Evolutionary conservation across 1,284 basidiomycete genomes (phyloP).

Genomic region (Taiwanofungus camphoratus): DNA sequence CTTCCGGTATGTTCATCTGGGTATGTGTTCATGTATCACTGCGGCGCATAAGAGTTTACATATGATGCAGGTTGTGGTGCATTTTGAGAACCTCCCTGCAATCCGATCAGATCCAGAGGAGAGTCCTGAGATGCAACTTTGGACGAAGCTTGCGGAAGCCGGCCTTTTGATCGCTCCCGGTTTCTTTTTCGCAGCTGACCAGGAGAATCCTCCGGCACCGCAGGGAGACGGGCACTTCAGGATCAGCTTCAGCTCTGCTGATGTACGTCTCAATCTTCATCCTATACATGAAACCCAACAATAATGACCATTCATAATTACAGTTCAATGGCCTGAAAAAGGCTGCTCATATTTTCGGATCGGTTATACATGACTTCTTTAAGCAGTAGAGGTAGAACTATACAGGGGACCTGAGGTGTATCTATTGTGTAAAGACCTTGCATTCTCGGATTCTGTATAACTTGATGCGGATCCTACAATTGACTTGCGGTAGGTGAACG

Average conservation of each 20-base stretch:
- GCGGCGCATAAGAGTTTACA: background rate
- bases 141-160: conserved; percentile 50
- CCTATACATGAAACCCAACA: too few relatives aligned
- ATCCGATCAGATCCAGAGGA: conserved; percentile 36
- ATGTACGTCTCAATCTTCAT: conserved; percentile 35
- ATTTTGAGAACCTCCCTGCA: conserved; percentile 57
- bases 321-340: conserved; percentile 26
- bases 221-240: conserved; percentile 51
- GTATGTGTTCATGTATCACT: conserved; percentile 28
- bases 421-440: too few relatives aligned
- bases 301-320: too few relatives aligned
- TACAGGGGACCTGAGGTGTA: too few relatives aligned
- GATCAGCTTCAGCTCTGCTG: conserved; percentile 53
- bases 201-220: conserved; percentile 24
- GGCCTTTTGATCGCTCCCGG: conserved; percentile 59
- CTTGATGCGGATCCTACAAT: too few relatives aligned
- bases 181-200: conserved; percentile 46
- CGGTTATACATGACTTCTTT: conserved; percentile 28
- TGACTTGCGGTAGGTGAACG: too few relatives aligned
- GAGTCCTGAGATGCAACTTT: conserved; percentile 50
- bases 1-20: conserved; percentile 68
- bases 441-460: too few relatives aligned
- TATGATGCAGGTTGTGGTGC: conserved; percentile 48
- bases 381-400: conserved; percentile 10
- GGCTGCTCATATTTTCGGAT: conserved; percentile 25